Conservation (phyloP, 2,329 filamentous ascomycete genomes). For the Pestalotiopsis fici region DNA sequence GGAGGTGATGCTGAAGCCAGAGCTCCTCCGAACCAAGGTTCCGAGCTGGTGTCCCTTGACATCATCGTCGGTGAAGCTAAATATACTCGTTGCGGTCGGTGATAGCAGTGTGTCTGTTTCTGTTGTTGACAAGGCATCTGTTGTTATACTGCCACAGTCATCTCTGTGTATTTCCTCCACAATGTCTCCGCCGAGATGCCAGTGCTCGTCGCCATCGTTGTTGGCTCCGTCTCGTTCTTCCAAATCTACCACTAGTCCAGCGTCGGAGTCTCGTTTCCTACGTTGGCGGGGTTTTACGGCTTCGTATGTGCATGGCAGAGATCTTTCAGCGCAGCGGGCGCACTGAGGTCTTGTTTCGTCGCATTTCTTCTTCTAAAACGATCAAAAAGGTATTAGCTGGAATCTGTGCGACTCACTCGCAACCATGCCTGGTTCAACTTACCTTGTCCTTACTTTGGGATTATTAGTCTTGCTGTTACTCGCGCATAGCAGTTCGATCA, state of each 20-base stretch:
- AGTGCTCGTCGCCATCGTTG: conserved; percentile 17
- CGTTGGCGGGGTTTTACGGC: conserved; percentile 44
- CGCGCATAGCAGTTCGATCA: conserved; percentile 11
- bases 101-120: conserved; percentile 1
- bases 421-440: conserved; percentile 21
- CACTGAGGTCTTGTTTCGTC: conserved; percentile 54
- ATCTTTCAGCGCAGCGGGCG: conserved; percentile 50
- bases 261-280: conserved; percentile 35
- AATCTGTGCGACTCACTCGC: background rate
- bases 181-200: conserved; percentile 16
- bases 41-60: conserved; percentile 15
- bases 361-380: conserved; percentile 57
- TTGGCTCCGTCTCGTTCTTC: background rate
- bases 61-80: conserved; percentile 25
- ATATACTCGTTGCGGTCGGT: conserved; percentile 16
- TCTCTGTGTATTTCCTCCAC: conserved; percentile 18
- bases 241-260: conserved; percentile 12
- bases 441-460: conserved; percentile 54
- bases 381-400: conserved; percentile 11
- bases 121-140: conserved; percentile 15
- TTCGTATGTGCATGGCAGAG: conserved; percentile 52
- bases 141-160: conserved; percentile 16
- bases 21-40: conserved; percentile 21
- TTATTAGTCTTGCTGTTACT: conserved; percentile 6
- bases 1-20: conserved; percentile 16